phyloP scores from a whole-genome alignment of 768 basidiomycete genomes.

The Cyathus striatus region DNA sequence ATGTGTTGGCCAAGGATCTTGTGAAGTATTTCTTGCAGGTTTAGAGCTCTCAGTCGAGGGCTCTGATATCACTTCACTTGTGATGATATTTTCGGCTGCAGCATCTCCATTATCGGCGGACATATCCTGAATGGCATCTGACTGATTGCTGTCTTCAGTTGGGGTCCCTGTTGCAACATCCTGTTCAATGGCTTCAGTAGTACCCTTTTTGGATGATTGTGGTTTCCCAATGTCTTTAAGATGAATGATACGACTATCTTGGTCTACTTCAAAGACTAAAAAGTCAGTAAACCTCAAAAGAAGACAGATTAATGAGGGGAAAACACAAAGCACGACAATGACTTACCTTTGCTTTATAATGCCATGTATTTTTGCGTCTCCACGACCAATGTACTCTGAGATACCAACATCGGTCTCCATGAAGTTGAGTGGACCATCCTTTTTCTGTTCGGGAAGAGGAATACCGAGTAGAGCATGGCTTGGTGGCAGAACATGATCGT shows the following conservation, averaged over 20 bases:
- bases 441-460: constrained; percentile 40
- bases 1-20: constrained; percentile 61
- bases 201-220: constrained; percentile 28
- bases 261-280: constrained; percentile 86
- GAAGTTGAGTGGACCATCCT: constrained; percentile 51
- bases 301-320: not conserved
- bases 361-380: constrained; percentile 71
- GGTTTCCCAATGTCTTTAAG: constrained; percentile 77
- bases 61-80: not conserved
- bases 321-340: too few relatives aligned
- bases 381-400: constrained; percentile 73
- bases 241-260: constrained; percentile 74
- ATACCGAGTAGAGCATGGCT: constrained; percentile 69
- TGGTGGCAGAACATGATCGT: constrained; percentile 54
- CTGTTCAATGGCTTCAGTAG: constrained; percentile 6
- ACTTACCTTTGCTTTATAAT: constrained; percentile 95
- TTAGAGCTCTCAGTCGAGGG: constrained; percentile 3
- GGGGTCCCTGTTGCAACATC: constrained; percentile 1
- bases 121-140: not conserved
- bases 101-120: not conserved
- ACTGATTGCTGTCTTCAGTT: constrained; percentile 6
- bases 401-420: constrained; percentile 87
- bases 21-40: constrained; percentile 10
- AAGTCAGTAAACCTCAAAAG: constrained; percentile 93
- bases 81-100: not conserved